Evolutionary conservation across 1,284 basidiomycete genomes (phyloP).

Genomic region (Macrocystidia cucumis): DNA sequence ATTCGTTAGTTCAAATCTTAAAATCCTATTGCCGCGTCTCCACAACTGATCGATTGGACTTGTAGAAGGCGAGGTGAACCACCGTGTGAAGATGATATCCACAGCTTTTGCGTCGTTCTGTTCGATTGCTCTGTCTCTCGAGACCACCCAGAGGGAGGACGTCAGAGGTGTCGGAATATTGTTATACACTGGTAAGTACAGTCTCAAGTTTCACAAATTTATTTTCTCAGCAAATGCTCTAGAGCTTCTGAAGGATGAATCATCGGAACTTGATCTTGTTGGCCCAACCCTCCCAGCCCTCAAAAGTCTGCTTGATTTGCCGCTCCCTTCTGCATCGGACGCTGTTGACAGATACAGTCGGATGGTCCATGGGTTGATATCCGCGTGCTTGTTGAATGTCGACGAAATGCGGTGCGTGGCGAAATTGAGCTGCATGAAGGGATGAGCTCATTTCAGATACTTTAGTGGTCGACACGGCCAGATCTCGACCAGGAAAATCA

Average conservation of each 20-base stretch:
- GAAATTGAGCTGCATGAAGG: conserved; percentile 5
- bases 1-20: conserved; percentile 39
- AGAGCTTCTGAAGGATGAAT: conserved; percentile 85
- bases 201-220: background rate
- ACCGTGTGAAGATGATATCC: conserved; percentile 60
- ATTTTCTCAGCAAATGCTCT: background rate
- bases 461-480: conserved; percentile 71
- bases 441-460: conserved; percentile 2
- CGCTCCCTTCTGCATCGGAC: conserved; percentile 22
- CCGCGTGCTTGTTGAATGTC: conserved; percentile 78
- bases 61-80: conserved; percentile 36
- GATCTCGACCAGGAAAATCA: conserved; percentile 78
- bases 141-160: conserved; percentile 55
- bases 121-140: conserved; percentile 55
- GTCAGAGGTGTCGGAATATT: conserved; percentile 76
- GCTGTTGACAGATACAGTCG: conserved; percentile 41
- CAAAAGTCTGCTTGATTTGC: conserved; percentile 65
- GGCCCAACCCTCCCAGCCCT: conserved; percentile 75
- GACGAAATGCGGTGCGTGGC: conserved; percentile 82
- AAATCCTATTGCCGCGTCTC: too few species aligned
- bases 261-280: conserved; percentile 69
- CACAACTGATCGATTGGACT: conserved; percentile 4
- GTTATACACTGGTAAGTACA: conserved; percentile 64
- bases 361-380: conserved; percentile 81
- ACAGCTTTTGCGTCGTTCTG: conserved; percentile 63